Base-by-base conservation (phyloP, 495 filamentous ascomycete species). In the Talaromyces stipitatus region DNA sequence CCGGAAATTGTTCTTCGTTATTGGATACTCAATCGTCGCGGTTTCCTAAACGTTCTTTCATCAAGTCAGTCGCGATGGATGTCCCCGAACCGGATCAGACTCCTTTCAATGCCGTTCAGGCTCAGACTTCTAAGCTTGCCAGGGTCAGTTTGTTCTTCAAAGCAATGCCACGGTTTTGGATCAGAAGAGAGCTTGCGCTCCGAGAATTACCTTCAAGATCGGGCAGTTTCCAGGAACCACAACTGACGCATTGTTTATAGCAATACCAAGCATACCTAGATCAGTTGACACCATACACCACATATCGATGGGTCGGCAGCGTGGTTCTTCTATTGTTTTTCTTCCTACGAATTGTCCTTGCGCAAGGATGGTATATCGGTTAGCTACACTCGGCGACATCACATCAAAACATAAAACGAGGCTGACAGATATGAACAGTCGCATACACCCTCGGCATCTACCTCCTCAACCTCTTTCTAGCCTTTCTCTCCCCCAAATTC, bases 331-430 rank as follows among this genome's bases (percentile, higher is more conserved):
- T 97, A 55, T 53, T 88, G 56, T 14, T 90, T 55, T 97, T 98
- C 81, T 90, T 92, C 69, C 66, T 92, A 58, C 85, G 94, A 62
- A 92, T 98, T 63, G 75, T 98, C 62, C 56, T 95, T 18, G 89
- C 91, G 50, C 91, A 96, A 76, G 94, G 94, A 67, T 98, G 94
- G 94, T 98, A 98, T 65, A 97, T 98, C 56, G 92, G 92, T 97
- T 80, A 60, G 85, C 18, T 29, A 1, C 30, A 0, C 14, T 24
- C 36, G 18, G 36, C 36, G n/a, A 41, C n/a, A 41, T 20, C 16
- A 11, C 36, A 18, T 41, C 36, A 41, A 20, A 18, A 8, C 16
- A 41, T 16, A 41, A 2, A 16, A 41, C n/a, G n/a, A n/a, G n/a
- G n/a, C n/a, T 41, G 18, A 41, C 36, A 41, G n/a, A 0, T 8